Base-by-base conservation (phyloP, 768 basidiomycete genomes). In the Ramaria sp. region DNA sequence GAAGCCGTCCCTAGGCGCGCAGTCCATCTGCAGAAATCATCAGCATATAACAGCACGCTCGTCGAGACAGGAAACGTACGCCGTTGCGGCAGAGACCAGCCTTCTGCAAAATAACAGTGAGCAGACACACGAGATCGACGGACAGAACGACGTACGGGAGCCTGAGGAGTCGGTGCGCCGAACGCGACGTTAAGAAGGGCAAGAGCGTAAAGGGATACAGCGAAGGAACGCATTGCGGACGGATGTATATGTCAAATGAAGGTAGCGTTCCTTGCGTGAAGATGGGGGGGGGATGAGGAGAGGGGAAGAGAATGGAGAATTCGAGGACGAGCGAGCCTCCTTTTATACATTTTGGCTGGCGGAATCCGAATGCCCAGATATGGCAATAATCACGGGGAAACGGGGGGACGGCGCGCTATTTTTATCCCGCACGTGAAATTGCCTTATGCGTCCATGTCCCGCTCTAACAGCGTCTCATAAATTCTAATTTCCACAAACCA, bases 181-280 rank as follows among this genome's bases (percentile, higher is more conserved):
- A 47, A 50, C n/a, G 39, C 45, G 46, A 49, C 20, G 33, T 20
- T 39, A 27, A 49, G 11, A n/a, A 57, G 31, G 3, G 46, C 45
- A 31, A 57, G 55, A 13, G 55, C 48, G 33, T 24, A 57, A 22
- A 49, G n/a, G 34, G 55, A 34, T 39, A 50, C 42, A 38, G 33
- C 20, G 22, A 57, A 57, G 34, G 55, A 46, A 49, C 55, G 55
- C 55, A 57, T 57, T 11, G 11, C 45, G 42, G 37, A 33, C 12
- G 37, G n/a, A 39, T 30, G 34, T 37, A 27, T 17, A 55, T 17
- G 48, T 49, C 53, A 57, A 55, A 47, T 17, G 54, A 55, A 41
- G 17, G 55, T 17, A 48, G 30, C 20, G 55, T 57, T 46, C 43
- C 37, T 53, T 38, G 39, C 33, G 31, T 42, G 12, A 54, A 12